These are phyloP conservation scores for Rhodotorula toruloides DNA, from an alignment of 768 basidiomycete species.

Conservation along the genomic window DNA sequence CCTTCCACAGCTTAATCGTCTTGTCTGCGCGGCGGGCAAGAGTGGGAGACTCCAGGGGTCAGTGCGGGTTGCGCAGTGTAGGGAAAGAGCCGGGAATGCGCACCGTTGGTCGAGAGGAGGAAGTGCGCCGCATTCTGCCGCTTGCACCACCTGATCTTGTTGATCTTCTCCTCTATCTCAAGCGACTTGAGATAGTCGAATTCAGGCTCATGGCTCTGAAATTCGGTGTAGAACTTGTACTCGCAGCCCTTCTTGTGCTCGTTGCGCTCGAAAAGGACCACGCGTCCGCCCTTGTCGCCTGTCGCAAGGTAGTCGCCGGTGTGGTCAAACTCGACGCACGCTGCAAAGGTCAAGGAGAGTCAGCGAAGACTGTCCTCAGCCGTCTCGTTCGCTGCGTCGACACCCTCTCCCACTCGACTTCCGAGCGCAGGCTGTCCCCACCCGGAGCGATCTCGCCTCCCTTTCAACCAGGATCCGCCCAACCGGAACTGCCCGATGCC, in stretches of 20 bases:
- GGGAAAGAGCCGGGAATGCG: constrained; percentile 40
- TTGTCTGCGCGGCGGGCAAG: constrained; percentile 62
- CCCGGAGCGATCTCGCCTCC: too few relatives aligned
- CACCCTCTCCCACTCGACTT: too few relatives aligned
- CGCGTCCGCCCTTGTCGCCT: constrained; percentile 97
- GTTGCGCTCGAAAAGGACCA: constrained; percentile 97
- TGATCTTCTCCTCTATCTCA: constrained; percentile 99
- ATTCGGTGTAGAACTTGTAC: constrained; percentile 99
- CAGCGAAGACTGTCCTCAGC: not conserved
- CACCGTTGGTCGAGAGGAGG: constrained; percentile 92
- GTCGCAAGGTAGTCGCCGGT: constrained; percentile 99
- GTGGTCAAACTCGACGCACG: constrained; percentile 98
- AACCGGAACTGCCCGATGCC: too few relatives aligned
- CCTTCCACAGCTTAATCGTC: constrained; percentile 99
- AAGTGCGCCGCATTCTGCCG: constrained; percentile 97
- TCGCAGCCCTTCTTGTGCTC: constrained; percentile 99
- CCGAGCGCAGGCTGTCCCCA: too few relatives aligned
- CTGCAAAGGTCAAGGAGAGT: not conserved
- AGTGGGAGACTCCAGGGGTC: too few relatives aligned
- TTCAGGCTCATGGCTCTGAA: constrained; percentile 96
- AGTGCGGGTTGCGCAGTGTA: too few relatives aligned
- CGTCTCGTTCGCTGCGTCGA: not conserved
- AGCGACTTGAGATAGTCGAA: constrained; percentile 99
- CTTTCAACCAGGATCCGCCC: too few relatives aligned
- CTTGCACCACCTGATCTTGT: constrained; percentile 99